These are phyloP conservation scores for Cytospora mali DNA, from an alignment of 2,329 filamentous ascomycete species.

Conservation along the genomic window DNA sequence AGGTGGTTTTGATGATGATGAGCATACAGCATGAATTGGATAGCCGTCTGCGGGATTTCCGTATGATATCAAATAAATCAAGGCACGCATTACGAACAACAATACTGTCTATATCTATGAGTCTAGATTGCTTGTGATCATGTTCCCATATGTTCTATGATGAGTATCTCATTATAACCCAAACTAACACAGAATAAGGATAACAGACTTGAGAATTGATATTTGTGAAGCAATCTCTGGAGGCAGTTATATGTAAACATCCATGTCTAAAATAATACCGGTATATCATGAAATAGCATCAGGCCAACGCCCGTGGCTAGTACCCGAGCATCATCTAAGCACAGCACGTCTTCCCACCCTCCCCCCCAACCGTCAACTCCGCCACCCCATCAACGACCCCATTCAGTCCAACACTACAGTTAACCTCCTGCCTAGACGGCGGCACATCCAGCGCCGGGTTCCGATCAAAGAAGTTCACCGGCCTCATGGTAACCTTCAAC, in stretches of 20 bases:
- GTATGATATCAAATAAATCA: not conserved
- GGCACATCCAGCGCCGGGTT: conserved; percentile 56
- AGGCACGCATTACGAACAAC: not conserved
- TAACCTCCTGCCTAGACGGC: conserved; percentile 46
- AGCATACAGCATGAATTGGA: not conserved
- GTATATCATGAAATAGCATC: not conserved
- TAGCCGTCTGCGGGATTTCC: not conserved
- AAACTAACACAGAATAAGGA: no score
- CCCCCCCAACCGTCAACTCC: conserved; percentile 24
- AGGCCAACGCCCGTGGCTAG: no score
- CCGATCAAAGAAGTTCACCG: conserved; percentile 54
- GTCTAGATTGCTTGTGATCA: no score
- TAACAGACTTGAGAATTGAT: no score
- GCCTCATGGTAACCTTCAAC: conserved; percentile 50
- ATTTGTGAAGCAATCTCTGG: no score
- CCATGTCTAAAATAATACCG: no score
- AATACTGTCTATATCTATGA: no score
- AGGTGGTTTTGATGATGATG: not conserved
- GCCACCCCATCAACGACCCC: conserved; percentile 23
- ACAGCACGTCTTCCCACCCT: conserved; percentile 18
- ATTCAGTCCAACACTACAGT: conserved; percentile 41
- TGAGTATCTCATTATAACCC: no score
- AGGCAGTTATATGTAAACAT: no score
- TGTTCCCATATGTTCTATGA: no score
- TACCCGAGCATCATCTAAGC: not conserved